Evolutionary conservation across 495 filamentous ascomycete genomes (phyloP).

Genomic region (Neurospora africana): DNA sequence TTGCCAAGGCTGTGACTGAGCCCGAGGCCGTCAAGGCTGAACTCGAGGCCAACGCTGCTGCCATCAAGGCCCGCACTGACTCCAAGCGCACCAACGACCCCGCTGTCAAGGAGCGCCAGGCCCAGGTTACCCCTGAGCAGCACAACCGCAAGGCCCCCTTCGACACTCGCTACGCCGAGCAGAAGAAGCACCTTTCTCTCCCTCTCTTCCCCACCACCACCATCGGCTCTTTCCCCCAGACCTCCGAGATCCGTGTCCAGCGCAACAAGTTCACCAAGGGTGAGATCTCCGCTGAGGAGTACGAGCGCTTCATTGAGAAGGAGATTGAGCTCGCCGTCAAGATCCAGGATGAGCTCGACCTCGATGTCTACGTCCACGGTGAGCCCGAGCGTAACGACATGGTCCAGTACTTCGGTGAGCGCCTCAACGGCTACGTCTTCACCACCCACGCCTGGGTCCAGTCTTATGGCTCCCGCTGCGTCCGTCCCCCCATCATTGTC

Average conservation of each 20-base stretch:
- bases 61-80: conserved; percentile 74
- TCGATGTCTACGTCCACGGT: conserved; percentile 91
- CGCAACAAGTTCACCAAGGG: conserved; percentile 97
- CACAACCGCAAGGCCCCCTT: conserved; percentile 90
- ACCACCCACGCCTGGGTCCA: conserved; percentile 99
- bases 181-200: conserved; percentile 79
- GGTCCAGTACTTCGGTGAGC: conserved; percentile 99
- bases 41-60: conserved; percentile 90
- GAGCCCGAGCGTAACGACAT: conserved; percentile 99
- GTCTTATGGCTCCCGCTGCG: conserved; percentile 94
- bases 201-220: conserved; percentile 98
- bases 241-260: conserved; percentile 90
- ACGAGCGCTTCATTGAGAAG: conserved; percentile 96
- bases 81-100: conserved; percentile 95
- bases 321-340: conserved; percentile 88
- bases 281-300: conserved; percentile 82
- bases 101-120: conserved; percentile 87
- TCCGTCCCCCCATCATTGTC: conserved; percentile 94
- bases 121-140: conserved; percentile 67
- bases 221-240: conserved; percentile 98
- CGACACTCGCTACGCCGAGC: conserved; percentile 67
- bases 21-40: conserved; percentile 72
- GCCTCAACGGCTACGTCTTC: conserved; percentile 93
- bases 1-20: conserved; percentile 92
- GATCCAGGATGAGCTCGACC: conserved; percentile 93